phyloP scores from a whole-genome alignment of 805 yeast species.

The Lachancea quebecensis region DNA sequence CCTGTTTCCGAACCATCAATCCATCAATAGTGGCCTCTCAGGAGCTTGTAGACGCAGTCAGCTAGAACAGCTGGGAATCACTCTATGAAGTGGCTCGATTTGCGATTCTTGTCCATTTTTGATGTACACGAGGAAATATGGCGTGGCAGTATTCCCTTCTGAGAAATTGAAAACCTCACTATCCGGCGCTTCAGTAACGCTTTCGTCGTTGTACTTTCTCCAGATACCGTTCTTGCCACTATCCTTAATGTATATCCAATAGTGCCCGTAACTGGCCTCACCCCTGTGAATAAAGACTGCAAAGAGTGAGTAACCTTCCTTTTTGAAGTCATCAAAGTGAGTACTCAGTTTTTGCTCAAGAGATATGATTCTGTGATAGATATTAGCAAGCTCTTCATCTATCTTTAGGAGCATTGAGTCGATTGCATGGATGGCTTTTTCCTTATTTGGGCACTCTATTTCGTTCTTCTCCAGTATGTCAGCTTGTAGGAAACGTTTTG shows the following conservation, averaged over 20 bases:
- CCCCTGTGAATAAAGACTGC: constrained; percentile 95
- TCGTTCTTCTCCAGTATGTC: constrained; percentile 38
- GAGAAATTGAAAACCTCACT: constrained; percentile 60
- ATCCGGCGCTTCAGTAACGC: constrained; percentile 71
- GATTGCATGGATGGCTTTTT: constrained; percentile 25
- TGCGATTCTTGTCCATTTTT: constrained; percentile 50
- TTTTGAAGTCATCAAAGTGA: constrained; percentile 56
- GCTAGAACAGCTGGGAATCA: not conserved
- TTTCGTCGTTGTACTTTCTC: constrained; percentile 91
- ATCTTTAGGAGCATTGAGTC: constrained; percentile 41
- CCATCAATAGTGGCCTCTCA: too few species aligned
- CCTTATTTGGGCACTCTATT: constrained; percentile 31
- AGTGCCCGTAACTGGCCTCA: constrained; percentile 93
- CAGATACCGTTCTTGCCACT: constrained; percentile 50
- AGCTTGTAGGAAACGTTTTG: constrained; percentile 49
- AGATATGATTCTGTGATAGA: constrained; percentile 37
- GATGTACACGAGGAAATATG: constrained; percentile 84
- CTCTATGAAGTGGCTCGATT: constrained; percentile 61
- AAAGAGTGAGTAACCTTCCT: constrained; percentile 73
- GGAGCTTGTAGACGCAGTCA: not conserved
- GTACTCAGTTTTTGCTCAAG: constrained; percentile 45
- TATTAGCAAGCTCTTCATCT: constrained; percentile 37
- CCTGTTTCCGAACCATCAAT: too few species aligned
- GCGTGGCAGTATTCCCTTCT: constrained; percentile 79
- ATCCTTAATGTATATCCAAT: constrained; percentile 91